Base-by-base conservation (phyloP, 345 rosid species). In the Jatropha curcas region DNA sequence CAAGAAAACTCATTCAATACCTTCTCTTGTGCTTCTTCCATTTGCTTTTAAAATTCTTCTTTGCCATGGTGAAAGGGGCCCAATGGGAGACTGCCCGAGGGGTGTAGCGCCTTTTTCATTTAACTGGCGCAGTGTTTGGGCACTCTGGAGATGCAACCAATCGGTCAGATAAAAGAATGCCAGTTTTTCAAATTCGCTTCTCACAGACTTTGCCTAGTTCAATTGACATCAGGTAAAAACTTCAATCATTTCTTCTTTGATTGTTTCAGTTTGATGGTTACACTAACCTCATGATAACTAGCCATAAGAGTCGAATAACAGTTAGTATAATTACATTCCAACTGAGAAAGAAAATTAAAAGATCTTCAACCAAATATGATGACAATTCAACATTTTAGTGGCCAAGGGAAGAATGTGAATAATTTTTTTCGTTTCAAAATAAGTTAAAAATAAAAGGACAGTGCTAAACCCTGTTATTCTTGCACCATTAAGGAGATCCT, bases 101-200 rank as follows among this genome's bases (percentile, higher is more conserved):
- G 6, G 39, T 48, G 25, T 1, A 65, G 37, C 56, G 37, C 56
- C 70, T n/a, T 65, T 19, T 9, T 30, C 27, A 30, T 65, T 46
- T 30, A 48, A 30, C 34, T 28, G 7, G 9, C 57, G 41, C 0
- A 45, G 37, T 45, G 25, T 2, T 3, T 1, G 8, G 61, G 60
- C 7, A 51, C 72, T 65, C 65, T 65, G 4, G 30, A 75, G 37
- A 79, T 67, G 35, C 76, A 79, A 28, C 61, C 61, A 31, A 3
- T 25, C 53, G 0, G 0, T 4, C 25, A 0, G 74, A 66, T 35
- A 60, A 45, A 28, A n/a, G 62, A 24, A 11, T 12, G 14, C 65
- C 63, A 12, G 7, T 6, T 41, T 11, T 56, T 19, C 10, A 48
- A n/a, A 10, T 60, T 28, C 43, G 0, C 14, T 35, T 25, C 0